A percentile compares a stretch with the other conserved stretches of the same genome.
Conservation (phyloP, 805 yeast genomes). For the Candida pini region DNA sequence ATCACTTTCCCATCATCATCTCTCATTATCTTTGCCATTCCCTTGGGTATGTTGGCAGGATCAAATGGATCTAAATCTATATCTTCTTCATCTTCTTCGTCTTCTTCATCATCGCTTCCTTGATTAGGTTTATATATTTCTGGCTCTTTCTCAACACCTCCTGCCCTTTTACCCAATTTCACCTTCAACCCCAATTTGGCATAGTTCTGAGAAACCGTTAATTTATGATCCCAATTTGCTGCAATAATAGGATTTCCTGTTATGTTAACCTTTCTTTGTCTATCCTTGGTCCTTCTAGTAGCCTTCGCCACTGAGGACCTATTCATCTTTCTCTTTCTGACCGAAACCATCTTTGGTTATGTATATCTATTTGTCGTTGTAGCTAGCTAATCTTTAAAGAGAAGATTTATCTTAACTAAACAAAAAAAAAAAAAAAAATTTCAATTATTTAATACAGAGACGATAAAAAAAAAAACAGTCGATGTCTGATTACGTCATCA, state of each 20-base stretch:
- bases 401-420: too few relatives aligned
- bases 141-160: constrained; percentile 71
- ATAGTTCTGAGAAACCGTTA: constrained; percentile 84
- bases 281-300: constrained; percentile 66
- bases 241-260: constrained; percentile 77
- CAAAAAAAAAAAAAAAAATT: too few relatives aligned
- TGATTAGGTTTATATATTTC: constrained; percentile 32
- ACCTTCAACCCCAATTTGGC: constrained; percentile 71
- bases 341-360: constrained; percentile 35
- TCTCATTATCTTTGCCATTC: constrained; percentile 72
- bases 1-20: constrained; percentile 64
- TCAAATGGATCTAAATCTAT: constrained; percentile 38
- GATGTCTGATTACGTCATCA: too few relatives aligned
- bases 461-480: too few relatives aligned
- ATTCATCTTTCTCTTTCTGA: constrained; percentile 81
- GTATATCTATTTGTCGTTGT: background rate
- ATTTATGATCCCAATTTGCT: constrained; percentile 80
- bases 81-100: constrained; percentile 26
- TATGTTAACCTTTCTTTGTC: constrained; percentile 59
- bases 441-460: too few relatives aligned
- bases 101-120: constrained; percentile 27
- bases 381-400: too few relatives aligned
- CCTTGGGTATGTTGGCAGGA: constrained; percentile 62
- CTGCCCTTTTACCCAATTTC: constrained; percentile 62
- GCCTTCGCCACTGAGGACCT: constrained; percentile 65